Evolutionary conservation across 2,329 filamentous ascomycete genomes (phyloP).

Genomic region (Amauroascus verrucosus): DNA sequence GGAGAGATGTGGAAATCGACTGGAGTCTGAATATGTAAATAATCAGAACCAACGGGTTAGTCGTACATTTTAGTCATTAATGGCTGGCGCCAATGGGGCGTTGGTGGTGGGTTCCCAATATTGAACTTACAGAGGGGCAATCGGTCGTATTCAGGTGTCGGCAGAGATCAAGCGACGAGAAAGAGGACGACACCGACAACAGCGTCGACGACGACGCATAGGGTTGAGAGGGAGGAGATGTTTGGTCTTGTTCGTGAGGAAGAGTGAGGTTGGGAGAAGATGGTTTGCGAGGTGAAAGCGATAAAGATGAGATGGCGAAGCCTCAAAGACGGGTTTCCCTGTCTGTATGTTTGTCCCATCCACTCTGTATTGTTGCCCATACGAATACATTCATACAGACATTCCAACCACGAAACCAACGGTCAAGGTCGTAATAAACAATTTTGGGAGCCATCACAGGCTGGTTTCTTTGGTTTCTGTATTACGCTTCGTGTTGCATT

Average conservation of each 20-base stretch:
- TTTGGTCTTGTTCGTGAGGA: constrained; percentile 6
- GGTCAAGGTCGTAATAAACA: not conserved
- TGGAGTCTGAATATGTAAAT: not conserved
- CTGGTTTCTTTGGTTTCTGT: not conserved
- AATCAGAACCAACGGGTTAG: constrained; percentile 5
- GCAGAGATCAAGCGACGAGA: constrained; percentile 15
- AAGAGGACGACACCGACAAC: constrained; percentile 25
- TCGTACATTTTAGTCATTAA: constrained; percentile 8
- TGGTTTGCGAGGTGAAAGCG: constrained; percentile 1
- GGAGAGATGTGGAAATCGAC: constrained; percentile 20
- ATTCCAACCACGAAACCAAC: not conserved
- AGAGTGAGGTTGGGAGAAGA: constrained; percentile 13
- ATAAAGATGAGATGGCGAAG: not conserved
- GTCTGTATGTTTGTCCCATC: no score
- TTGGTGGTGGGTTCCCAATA: not conserved
- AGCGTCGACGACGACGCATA: constrained; percentile 21
- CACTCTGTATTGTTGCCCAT: not conserved
- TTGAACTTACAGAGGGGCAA: constrained; percentile 1
- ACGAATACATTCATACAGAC: not conserved
- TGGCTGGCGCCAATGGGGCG: constrained; percentile 10
- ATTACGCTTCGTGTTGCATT: not conserved
- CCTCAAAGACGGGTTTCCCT: constrained; percentile 1
- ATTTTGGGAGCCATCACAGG: not conserved
- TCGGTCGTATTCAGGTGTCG: not conserved
- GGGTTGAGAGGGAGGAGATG: not conserved